A percentile compares a stretch with the other conserved stretches of the same genome.
Conservation (phyloP, 2,329 filamentous ascomycete species). For the Hymenoscyphus infarciens region DNA sequence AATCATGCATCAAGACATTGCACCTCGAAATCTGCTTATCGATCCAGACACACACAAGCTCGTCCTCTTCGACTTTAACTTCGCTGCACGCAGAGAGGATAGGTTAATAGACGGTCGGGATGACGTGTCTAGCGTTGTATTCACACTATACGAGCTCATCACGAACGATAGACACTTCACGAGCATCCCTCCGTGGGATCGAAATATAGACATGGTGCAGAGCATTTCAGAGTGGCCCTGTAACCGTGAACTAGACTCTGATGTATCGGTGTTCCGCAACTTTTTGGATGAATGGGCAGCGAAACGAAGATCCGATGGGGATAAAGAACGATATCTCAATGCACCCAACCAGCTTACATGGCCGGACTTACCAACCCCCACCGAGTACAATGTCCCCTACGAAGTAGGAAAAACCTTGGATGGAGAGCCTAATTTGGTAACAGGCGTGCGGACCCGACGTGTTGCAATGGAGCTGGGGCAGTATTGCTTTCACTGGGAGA, state of each 20-base stretch:
- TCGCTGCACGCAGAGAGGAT: conserved; percentile 8
- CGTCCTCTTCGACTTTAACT: conserved; percentile 38
- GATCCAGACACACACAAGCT: conserved; percentile 35
- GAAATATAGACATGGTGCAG: conserved; percentile 20
- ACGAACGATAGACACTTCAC: conserved; percentile 19
- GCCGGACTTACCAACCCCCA: conserved; percentile 17
- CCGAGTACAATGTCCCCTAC: conserved; percentile 14
- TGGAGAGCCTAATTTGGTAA: conserved; percentile 15
- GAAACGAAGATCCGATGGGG: too few species aligned
- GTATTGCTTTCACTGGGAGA: conserved; percentile 19
- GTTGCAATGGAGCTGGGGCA: conserved; percentile 15
- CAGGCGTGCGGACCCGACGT: conserved; percentile 14
- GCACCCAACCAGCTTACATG: conserved; percentile 10
- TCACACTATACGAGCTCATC: conserved; percentile 23
- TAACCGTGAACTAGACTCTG: conserved; percentile 16
- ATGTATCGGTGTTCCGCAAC: conserved; percentile 19
- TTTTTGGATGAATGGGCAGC: conserved; percentile 8
- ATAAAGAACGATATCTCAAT: too few species aligned
- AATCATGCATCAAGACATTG: conserved; percentile 40
- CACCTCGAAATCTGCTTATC: conserved; percentile 39
- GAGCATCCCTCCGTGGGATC: conserved; percentile 12
- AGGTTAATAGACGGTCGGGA: too few species aligned
- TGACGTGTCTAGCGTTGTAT: conserved; percentile 23
- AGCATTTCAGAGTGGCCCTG: conserved; percentile 18
- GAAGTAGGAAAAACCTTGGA: conserved; percentile 14